phyloP scores from a whole-genome alignment of 202 grass and related monocot genomes.

The Zizania palustris region DNA sequence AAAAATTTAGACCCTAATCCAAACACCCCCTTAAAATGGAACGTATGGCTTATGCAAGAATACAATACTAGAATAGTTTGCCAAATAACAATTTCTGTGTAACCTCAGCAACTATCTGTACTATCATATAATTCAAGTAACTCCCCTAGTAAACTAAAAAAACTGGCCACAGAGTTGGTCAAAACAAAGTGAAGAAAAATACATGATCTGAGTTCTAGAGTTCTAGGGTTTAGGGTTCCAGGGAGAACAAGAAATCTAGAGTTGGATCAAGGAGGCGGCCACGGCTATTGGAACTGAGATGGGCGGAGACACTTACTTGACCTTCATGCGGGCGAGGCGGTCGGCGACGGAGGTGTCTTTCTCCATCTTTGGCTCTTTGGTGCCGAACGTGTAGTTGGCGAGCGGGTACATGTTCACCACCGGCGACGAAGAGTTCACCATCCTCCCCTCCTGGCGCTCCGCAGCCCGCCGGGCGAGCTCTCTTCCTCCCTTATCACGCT shows the following conservation, averaged over 20 bases:
- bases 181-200: not conserved
- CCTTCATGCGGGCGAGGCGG: slow-evolving; percentile 92
- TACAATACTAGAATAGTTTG: too few relatives aligned
- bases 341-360: slow-evolving; percentile 98
- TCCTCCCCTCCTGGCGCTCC: slow-evolving; percentile 28
- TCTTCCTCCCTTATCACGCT: slow-evolving; percentile 17
- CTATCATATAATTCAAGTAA: not conserved
- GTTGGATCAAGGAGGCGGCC: not conserved
- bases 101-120: not conserved
- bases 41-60: too few relatives aligned
- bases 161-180: not conserved
- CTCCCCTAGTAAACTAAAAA: not conserved
- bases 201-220: slow-evolving; percentile 12
- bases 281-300: not conserved
- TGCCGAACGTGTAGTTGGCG: slow-evolving; percentile 95
- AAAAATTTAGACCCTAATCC: too few relatives aligned
- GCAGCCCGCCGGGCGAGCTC: not conserved
- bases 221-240: slow-evolving; percentile 50
- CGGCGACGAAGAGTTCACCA: slow-evolving; percentile 55
- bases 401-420: slow-evolving; percentile 88
- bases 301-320: slow-evolving; percentile 67
- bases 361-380: slow-evolving; percentile 99
- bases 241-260: not conserved
- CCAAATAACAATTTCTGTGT: not conserved
- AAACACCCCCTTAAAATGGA: too few relatives aligned